Evolutionary conservation across 495 filamentous ascomycete species (phyloP), one percentile per base, ranked within the genome.

Genomic region (Bombardia bombarda): DNA sequence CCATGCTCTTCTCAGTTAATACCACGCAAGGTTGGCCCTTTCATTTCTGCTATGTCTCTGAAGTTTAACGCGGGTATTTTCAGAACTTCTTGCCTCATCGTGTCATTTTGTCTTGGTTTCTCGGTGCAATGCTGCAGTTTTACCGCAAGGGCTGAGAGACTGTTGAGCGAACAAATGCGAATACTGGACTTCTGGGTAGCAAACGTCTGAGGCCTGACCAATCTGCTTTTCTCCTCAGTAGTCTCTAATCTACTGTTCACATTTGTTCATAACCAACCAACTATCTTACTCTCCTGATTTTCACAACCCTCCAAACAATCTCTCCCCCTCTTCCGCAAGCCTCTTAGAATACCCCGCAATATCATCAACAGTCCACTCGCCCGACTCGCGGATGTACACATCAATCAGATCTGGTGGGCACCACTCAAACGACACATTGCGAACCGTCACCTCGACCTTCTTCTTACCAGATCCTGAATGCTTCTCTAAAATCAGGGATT

Each of bases 381-480:
- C 68, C 8, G 67, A 52, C 32, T 85, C 80, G 4, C 73, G 75
- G 37, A 81, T 49, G 47, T 79, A 82, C 0, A 51, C 65, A 53
- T 84, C 71, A 0, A 84, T 64, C 20, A 73, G 57, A 1, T 45
- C 38, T 4, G 66, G 52, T 1, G 74, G 69, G 7, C 82, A 66
- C 80, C 80, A 84, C 59, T 87, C 82, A 43, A 85, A 84, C 42
- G 79, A 82, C 12, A 71, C 48, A 46, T 84, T 84, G 35, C 64
- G 70, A 9, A 82, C 64, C 10, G 56, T 30, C 0, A 76, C 66
- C 4, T 50, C 42, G 10, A 53, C 34, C 23, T 38, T 45, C n/a
- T 12, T 28, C n/a, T 34, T 25, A 36, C 8, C 31, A 22, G 30
- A 24, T 7, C 28, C n/a, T n/a, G n/a, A n/a, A n/a, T n/a, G n/a